Conservation (phyloP, 148 eudicot species). For the Spergularia marina region DNA sequence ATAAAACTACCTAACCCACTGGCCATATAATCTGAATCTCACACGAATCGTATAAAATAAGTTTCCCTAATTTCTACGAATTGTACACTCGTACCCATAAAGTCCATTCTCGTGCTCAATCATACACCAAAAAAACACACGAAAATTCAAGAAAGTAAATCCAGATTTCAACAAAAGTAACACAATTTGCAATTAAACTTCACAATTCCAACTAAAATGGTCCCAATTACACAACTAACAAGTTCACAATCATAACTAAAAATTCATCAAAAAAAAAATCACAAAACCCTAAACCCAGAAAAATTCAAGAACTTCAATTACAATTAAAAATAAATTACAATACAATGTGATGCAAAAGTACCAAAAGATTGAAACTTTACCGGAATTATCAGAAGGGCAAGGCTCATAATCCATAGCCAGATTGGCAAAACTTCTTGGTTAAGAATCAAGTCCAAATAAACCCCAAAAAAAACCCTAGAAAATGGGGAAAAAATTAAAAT, state of each 20-base stretch:
- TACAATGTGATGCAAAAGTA: neutral
- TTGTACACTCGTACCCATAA: neutral
- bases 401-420: constrained; percentile 40
- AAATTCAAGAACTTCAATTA: neutral
- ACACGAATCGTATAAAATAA: neutral
- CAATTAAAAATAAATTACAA: neutral
- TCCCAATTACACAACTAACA: neutral
- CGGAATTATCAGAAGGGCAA: constrained; percentile 26
- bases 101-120: neutral
- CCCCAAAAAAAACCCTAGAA: constrained; percentile 30
- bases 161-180: neutral
- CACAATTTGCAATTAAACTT: neutral
- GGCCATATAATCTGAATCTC: no score
- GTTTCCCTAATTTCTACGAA: no score
- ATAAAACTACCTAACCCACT: no score
- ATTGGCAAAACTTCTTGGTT: neutral
- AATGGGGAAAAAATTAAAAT: neutral
- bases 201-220: neutral
- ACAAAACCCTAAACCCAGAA: constrained; percentile 27
- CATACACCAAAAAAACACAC: neutral
- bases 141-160: neutral
- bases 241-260: neutral
- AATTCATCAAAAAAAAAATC: neutral
- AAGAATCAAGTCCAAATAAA: constrained; percentile 2
- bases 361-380: constrained; percentile 7